Evolutionary conservation across 2,329 filamentous ascomycete genomes (phyloP), one percentile per base, ranked within the genome.

Genomic region (Cordyceps militaris): DNA sequence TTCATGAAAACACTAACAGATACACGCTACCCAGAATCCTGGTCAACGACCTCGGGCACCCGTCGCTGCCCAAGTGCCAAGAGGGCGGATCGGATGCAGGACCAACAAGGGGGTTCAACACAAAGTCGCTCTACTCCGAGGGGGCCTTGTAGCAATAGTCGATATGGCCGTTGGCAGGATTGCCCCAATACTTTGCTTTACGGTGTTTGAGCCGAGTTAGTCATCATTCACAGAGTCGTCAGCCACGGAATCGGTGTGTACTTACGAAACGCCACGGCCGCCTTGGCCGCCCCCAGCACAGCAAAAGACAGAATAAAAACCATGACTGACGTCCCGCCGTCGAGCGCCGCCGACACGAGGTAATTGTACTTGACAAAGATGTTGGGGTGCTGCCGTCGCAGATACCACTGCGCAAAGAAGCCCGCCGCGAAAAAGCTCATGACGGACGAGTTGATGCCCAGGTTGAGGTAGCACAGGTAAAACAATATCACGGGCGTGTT

Each of bases 401-500:
- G 50, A 48, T 64, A 69, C 44, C 63, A 66, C 59, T 70, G 67
- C 3, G 63, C 63, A 30, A 70, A 66, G 58, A 73, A 67, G 8
- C 72, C 73, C 24, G 70, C 59, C n/a, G 61, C 59, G 52, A 72
- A 71, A 55, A 64, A 71, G 1, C 62, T 63, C 50, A 67, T 57
- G 11, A 74, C 62, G 6, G 69, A 71, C 8, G 68, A 67, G 62
- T 75, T 73, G 48, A 64, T 56, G 8, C 74, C 76, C 26, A 76
- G 71, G 43, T 66, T 73, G 2, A 78, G 67, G 58, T 69, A 72
- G 23, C 74, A 73, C 46, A 74, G 64, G 63, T 72, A 77, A 66
- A 68, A 75, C 43, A 70, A 61, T 56, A 78, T 73, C 46, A 78
- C 71, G 11, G 73, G 68, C 0, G 71, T 70, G 66, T 77, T 74